phyloP scores from a whole-genome alignment of 2,329 filamentous ascomycete genomes.

The Stachybotrys chlorohalonatus region DNA sequence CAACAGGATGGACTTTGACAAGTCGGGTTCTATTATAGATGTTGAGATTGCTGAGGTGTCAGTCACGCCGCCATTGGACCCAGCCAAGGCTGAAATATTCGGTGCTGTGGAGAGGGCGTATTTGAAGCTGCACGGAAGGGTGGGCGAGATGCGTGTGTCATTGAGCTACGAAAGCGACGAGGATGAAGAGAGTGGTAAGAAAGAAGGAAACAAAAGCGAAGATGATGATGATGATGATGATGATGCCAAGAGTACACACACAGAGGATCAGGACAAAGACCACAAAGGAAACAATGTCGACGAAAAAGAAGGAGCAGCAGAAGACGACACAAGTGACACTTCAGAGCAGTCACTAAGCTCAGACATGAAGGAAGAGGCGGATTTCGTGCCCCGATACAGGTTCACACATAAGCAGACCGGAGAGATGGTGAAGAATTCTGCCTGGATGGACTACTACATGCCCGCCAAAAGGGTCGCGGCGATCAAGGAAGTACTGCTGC shows the following conservation, averaged over 20 bases:
- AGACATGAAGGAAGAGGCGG: not conserved
- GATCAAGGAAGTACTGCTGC: not conserved
- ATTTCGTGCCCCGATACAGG: not conserved
- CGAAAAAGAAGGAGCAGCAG: not conserved
- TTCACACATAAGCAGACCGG: not conserved
- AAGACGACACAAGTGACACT: not conserved
- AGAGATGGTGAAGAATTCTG: too few relatives aligned
- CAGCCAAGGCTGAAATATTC: not conserved
- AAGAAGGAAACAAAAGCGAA: not conserved
- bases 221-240: not conserved
- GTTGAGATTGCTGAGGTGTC: not conserved
- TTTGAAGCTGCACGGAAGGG: not conserved
- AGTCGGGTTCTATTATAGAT: not conserved
- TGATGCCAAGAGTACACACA: not conserved
- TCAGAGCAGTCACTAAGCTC: not conserved
- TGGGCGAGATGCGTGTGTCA: not conserved
- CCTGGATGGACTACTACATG: not conserved
- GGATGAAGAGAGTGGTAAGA: not conserved
- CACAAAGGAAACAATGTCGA: not conserved
- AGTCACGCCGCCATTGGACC: not conserved
- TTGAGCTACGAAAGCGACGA: not conserved
- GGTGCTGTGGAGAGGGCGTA: not conserved
- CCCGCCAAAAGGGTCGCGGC: not conserved
- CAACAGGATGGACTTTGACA: not conserved
- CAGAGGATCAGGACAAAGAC: not conserved